phyloP scores from a whole-genome alignment of 2,329 filamentous ascomycete species.

The Arthroderma uncinatum region DNA sequence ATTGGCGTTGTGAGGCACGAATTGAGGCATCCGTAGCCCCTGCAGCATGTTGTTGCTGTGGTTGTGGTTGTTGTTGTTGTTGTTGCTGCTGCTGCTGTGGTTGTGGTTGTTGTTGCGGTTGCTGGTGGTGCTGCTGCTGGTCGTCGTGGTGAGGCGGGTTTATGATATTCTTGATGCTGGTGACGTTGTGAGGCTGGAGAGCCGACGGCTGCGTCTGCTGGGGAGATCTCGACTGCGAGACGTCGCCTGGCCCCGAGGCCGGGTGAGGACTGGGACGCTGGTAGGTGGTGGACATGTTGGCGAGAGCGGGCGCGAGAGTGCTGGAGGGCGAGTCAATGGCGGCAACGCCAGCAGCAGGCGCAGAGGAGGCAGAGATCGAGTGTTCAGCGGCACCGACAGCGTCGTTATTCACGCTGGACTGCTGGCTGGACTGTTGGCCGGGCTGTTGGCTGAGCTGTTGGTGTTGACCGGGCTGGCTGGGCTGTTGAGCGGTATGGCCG shows the following conservation, averaged over 20 bases:
- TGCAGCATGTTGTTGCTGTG: constrained; percentile 8
- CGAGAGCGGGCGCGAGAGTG: background rate
- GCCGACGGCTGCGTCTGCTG: constrained; percentile 25
- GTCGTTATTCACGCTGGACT: constrained; percentile 13
- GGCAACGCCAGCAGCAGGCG: constrained; percentile 5
- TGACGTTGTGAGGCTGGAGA: constrained; percentile 46
- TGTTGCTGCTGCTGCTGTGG: constrained; percentile 11
- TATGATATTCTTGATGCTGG: constrained; percentile 75
- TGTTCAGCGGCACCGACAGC: background rate
- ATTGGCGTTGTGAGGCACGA: constrained; percentile 46
- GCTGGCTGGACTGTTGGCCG: constrained; percentile 8
- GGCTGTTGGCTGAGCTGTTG: constrained; percentile 11
- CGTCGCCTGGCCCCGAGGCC: background rate
- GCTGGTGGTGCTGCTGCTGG: constrained; percentile 17
- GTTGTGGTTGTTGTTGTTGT: constrained; percentile 17
- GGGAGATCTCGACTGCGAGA: constrained; percentile 25
- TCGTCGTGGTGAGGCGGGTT: constrained; percentile 46
- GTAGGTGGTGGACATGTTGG: constrained; percentile 5
- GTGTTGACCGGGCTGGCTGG: constrained; percentile 13
- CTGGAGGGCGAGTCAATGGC: background rate
- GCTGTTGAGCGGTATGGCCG: background rate
- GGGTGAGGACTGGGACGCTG: constrained; percentile 1
- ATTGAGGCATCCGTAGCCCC: constrained; percentile 11
- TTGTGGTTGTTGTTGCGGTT: no score
- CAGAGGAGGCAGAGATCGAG: constrained; percentile 18